Evolutionary conservation across 2,329 filamentous ascomycete genomes (phyloP), one percentile per base, ranked within the genome.

Genomic region (Curvularia sp.): DNA sequence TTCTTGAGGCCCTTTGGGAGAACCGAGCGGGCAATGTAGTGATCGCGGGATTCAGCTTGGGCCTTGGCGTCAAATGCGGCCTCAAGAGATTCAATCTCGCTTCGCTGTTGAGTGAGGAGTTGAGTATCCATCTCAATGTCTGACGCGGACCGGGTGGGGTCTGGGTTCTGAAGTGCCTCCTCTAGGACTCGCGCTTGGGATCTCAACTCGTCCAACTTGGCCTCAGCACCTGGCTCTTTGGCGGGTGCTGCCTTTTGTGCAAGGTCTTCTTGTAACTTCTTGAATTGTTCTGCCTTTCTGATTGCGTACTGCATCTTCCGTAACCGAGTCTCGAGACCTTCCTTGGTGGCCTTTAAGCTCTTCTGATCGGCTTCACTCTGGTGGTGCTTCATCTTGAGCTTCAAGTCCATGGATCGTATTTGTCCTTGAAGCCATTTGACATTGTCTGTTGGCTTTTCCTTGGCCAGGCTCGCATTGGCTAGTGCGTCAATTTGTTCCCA

Each of bases 401-500:
- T 71, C 19, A 57, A 50, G 1, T 61, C 55, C 34, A 72, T 55
- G 32, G 63, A 67, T 8, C 61, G 58, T 61, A 72, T 68, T 43
- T 70, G 67, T 19, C 67, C 59, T 53, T 70, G 61, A 27, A 74
- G 59, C 69, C 69, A 72, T 43, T 68, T 65, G 43, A 65, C 49
- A 18, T 63, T 68, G 57, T 64, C 67, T 27, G 61, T 59, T 1
- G 59, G 53, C 49, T 60, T 63, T 19, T 60, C 55, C 18, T 64
- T 62, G 8, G 57, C 52, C 12, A 49, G 23, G 5, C 65, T 64
- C 10, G 64, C 60, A 8, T 68, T 63, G 2, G 68, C 70, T 13
- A 69, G 41, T 1, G 56, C 59, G 13, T 67, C 61, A 25, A 75
- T 67, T 32, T 66, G 54, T 15, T 61, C 36, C 74, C 71, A 74